Evolutionary conservation across 2,329 filamentous ascomycete species (phyloP), one percentile per base, ranked within the genome.

Genomic region (Stagonosporopsis vannaccii): DNA sequence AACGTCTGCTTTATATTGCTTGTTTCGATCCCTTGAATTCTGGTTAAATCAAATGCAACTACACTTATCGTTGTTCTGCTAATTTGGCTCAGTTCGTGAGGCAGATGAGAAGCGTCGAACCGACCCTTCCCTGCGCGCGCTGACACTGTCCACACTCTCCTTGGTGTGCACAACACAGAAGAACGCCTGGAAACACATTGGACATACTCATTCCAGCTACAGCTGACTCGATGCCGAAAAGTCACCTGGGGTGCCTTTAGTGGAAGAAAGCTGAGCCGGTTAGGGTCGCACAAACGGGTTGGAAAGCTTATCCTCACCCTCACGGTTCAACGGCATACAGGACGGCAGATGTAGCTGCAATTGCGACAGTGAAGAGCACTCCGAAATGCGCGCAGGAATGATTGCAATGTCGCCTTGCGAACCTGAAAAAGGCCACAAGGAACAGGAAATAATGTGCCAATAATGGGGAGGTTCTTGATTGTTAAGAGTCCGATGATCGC

Each of bases 271-370:
- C 36, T 51, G 36, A 47, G 28, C 53, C 47, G 36, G 25, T 32
- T 6, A 13, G 19, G 25, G 42, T 25, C 36, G 28, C 40, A 23
- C 44, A 43, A 40, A 19, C 19, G 32, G 12, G 30, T 13, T 26
- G 6, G 23, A 50, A 51, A 43, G 53, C 53, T 56, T 56, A 22
- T 25, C 25, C n/a, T 47, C 30, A 56, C 47, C 42, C 41, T 43
- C 23, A 41, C 28, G 32, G 23, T 37, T 12, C 19, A 26, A 20
- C 42, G 53, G 42, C 42, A 56, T 12, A n/a, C 17, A 26, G 17
- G 15, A 22, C 32, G 47, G 53, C 37, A 51, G 30, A 37, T 56
- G 35, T 11, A 20, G n/a, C n/a, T n/a, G n/a, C n/a, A n/a, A n/a
- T n/a, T n/a, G n/a, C 35, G 19, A 37, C 39, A 19, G 12, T 3